A percentile compares a stretch with the other conserved stretches of the same genome.
Conservation (phyloP, 768 basidiomycete genomes). For the Crassisporium funariophilum region DNA sequence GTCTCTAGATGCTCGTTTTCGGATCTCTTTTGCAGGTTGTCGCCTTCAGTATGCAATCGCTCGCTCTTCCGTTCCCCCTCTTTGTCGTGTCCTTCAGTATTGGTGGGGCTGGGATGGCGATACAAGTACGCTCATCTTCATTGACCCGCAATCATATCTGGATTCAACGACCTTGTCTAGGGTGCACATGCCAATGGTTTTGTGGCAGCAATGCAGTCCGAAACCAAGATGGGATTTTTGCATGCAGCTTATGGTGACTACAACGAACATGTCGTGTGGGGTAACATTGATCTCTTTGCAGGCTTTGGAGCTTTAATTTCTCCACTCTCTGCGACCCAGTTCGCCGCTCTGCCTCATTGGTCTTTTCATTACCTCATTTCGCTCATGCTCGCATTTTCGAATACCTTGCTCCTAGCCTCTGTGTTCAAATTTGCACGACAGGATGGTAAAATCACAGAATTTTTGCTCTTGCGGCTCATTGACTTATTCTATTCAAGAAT, state of each 20-base stretch:
- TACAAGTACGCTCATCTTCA: conserved; percentile 40
- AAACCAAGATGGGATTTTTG: conserved; percentile 67
- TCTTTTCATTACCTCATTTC: conserved; percentile 77
- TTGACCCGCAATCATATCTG: neutral
- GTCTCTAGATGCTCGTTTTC: conserved; percentile 16
- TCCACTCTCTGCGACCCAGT: conserved; percentile 81
- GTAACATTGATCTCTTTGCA: conserved; percentile 21
- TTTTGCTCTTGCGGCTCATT: neutral
- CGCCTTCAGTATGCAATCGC: conserved; percentile 50
- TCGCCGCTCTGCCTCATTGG: conserved; percentile 65
- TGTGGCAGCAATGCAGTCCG: conserved; percentile 56
- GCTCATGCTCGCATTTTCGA: conserved; percentile 61
- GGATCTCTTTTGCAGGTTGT: conserved; percentile 51
- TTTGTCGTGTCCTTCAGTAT: conserved; percentile 50
- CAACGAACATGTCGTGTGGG: neutral
- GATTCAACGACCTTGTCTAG: conserved; percentile 29
- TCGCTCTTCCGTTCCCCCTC: conserved; percentile 60
- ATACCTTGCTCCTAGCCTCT: conserved; percentile 47
- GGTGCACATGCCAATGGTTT: conserved; percentile 74
- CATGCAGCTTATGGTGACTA: conserved; percentile 69
- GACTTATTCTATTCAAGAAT: conserved; percentile 38
- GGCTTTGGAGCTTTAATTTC: conserved; percentile 68
- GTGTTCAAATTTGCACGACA: conserved; percentile 72
- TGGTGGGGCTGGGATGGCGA: conserved; percentile 42
- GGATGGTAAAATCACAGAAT: conserved; percentile 48